Evolutionary conservation across 345 rosid genomes (phyloP).

Genomic region (Aquilaria sinensis): DNA sequence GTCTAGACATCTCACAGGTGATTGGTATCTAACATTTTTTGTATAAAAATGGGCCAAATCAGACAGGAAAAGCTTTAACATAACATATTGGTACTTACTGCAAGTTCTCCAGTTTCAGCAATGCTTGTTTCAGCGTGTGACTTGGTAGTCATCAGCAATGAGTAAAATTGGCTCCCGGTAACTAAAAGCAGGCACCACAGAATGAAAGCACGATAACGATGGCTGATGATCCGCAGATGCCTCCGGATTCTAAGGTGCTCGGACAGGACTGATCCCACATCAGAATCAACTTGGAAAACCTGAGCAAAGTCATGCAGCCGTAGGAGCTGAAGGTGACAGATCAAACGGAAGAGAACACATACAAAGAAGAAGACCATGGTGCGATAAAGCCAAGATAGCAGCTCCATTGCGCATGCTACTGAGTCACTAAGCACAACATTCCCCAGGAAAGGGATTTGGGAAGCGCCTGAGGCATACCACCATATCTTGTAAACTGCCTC

Average conservation of each 20-base stretch:
- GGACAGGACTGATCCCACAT: slow-evolving; percentile 58
- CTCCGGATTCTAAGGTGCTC: slow-evolving; percentile 87
- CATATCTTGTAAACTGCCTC: slow-evolving; percentile 86
- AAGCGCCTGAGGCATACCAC: slow-evolving; percentile 97
- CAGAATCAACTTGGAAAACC: slow-evolving; percentile 68
- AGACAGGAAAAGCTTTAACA: too few relatives aligned
- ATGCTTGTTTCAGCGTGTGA: slow-evolving; percentile 41
- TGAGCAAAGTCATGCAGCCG: slow-evolving; percentile 79
- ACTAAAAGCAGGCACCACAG: slow-evolving; percentile 55
- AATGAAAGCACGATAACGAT: slow-evolving; percentile 63
- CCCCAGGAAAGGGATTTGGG: slow-evolving; percentile 84
- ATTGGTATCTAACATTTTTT: too few relatives aligned
- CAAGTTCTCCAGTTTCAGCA: slow-evolving; percentile 80
- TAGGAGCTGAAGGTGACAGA: slow-evolving; percentile 92
- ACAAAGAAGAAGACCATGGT: slow-evolving; percentile 76
- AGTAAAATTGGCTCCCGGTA: slow-evolving; percentile 81
- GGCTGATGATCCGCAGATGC: slow-evolving; percentile 88
- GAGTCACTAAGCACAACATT: slow-evolving; percentile 66
- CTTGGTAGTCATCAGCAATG: slow-evolving; percentile 76
- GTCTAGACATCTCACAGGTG: too few relatives aligned
- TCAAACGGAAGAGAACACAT: slow-evolving; percentile 77
- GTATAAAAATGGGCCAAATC: too few relatives aligned
- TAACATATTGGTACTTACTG: slow-evolving; percentile 35
- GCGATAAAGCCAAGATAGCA: slow-evolving; percentile 87
- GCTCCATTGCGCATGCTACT: slow-evolving; percentile 78